phyloP scores from a whole-genome alignment of 306 rosid genomes.

The Rubus idaeus region DNA sequence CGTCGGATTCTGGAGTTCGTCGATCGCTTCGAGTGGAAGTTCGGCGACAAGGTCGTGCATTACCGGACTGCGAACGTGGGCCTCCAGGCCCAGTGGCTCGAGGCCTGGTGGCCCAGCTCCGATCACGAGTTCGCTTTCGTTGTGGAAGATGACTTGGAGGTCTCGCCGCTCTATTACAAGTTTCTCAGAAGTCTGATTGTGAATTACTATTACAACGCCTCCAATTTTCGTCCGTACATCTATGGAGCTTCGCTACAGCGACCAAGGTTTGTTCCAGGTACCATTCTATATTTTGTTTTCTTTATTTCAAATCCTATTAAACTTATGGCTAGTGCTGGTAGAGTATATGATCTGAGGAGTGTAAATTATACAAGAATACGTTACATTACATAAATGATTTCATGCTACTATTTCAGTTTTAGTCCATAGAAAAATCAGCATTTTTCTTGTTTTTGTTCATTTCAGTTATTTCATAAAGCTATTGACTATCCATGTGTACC shows the following conservation, averaged over 20 bases:
- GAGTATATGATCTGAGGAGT: background rate
- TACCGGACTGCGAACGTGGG: slow-evolving; percentile 79
- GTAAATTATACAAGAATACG: background rate
- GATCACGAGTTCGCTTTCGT: slow-evolving; percentile 77
- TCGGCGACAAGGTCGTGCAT: slow-evolving; percentile 75
- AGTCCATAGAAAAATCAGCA: background rate
- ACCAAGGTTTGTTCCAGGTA: slow-evolving; percentile 99
- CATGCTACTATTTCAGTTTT: background rate
- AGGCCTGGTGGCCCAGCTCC: slow-evolving; percentile 94
- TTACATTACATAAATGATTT: background rate
- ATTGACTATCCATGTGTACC: background rate
- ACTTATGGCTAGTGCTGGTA: background rate
- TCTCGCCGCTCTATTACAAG: slow-evolving; percentile 77
- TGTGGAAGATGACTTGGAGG: slow-evolving; percentile 92
- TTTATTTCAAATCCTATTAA: background rate
- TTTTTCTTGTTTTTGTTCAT: background rate
- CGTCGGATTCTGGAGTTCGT: slow-evolving; percentile 61
- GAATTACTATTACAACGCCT: slow-evolving; percentile 70
- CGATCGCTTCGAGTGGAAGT: slow-evolving; percentile 68
- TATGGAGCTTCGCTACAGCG: slow-evolving; percentile 87
- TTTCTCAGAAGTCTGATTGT: slow-evolving; percentile 60
- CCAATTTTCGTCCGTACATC: slow-evolving; percentile 73
- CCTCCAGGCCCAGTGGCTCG: slow-evolving; percentile 97
- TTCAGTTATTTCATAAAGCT: background rate
- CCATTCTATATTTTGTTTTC: slow-evolving; percentile 29